Base-by-base conservation (phyloP, 2,329 filamentous ascomycete genomes). In the Fusarium sp. region DNA sequence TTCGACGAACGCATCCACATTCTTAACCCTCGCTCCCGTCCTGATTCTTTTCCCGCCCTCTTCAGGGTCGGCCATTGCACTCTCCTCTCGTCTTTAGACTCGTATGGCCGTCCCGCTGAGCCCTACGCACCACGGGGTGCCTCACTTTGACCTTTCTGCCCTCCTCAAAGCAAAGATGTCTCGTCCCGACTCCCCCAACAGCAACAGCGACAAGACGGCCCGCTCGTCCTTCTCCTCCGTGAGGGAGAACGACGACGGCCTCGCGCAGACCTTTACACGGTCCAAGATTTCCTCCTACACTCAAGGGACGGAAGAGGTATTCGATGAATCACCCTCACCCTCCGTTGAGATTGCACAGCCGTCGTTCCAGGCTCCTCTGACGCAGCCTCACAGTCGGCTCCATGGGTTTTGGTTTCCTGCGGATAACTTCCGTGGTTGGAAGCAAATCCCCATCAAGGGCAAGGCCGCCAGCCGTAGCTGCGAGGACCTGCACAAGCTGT, bases 201-300 rank as follows among this genome's bases (percentile, higher is more conserved):
- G 74, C 29, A 80, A 79, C 68, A 73, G 73, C 69, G 82, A 85
- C 60, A 81, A 81, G 75, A 83, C 80, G 62, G 83, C 82, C 6
- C 87, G 89, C 69, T 88, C 88, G 33, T 91, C 89, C 67, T 91
- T 91, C 82, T 91, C 89, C 33, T 91, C 89, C 54, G 89, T 91
- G 68, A 86, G 89, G 70, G 89, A 91, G 83, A 87, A 88, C 80
- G 88, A 90, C 78, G 85, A 86, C 75, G 87, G 88, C 69, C 82
- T 91, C 33, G 87, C 88, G 65, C 91, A 92, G 83, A 89, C 88
- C 65, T 92, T 92, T 74, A 91, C 90, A 59, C 87, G 87, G 63
- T 88, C 89, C 79, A 92, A 91, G 81, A 83, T 91, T 70, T 92
- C 90, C 38, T 90, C 88, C 65, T 91, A 91, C 77, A 84, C 84